A percentile compares a stretch with the other conserved stretches of the same genome.
These are phyloP conservation scores for Pelargonium australe DNA, from an alignment of 441 rosid genomes.

Conservation along the genomic window DNA sequence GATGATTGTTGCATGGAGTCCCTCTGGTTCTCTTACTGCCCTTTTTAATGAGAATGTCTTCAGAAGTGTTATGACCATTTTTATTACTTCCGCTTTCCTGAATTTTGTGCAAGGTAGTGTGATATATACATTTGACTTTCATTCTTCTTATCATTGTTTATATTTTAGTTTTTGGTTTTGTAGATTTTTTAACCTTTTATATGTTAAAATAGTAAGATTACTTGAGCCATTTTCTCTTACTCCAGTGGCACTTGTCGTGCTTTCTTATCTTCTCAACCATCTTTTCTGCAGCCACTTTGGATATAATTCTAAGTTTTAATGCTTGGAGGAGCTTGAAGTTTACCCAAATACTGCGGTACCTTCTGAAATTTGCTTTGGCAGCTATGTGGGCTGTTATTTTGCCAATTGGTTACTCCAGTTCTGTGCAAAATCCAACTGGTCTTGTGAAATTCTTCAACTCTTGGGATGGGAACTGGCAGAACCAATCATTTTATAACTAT, in stretches of 20 bases:
- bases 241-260: constrained; percentile 4
- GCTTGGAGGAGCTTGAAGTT: constrained; percentile 89
- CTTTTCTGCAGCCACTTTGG: constrained; percentile 63
- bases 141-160: constrained; percentile 7
- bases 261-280: constrained; percentile 16
- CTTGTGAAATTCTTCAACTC: constrained; percentile 57
- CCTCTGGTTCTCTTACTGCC: constrained; percentile 62
- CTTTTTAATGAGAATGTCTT: constrained; percentile 54
- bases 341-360: constrained; percentile 72
- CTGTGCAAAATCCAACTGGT: constrained; percentile 72
- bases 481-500: constrained; percentile 55
- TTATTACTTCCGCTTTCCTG: constrained; percentile 84
- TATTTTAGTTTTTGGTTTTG: constrained; percentile 2
- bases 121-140: constrained; percentile 16
- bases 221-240: constrained; percentile 11
- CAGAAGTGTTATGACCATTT: constrained; percentile 68
- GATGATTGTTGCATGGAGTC: constrained; percentile 88
- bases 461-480: constrained; percentile 65
- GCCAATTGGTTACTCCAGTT: constrained; percentile 71
- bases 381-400: constrained; percentile 81
- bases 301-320: constrained; percentile 70
- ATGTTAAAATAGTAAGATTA: constrained; percentile 11
- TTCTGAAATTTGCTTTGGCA: constrained; percentile 72
- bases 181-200: constrained; percentile 14
- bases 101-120: constrained; percentile 74